Evolutionary conservation across 2,329 filamentous ascomycete genomes (phyloP).

Genomic region (Apiospora kogelbergensis): DNA sequence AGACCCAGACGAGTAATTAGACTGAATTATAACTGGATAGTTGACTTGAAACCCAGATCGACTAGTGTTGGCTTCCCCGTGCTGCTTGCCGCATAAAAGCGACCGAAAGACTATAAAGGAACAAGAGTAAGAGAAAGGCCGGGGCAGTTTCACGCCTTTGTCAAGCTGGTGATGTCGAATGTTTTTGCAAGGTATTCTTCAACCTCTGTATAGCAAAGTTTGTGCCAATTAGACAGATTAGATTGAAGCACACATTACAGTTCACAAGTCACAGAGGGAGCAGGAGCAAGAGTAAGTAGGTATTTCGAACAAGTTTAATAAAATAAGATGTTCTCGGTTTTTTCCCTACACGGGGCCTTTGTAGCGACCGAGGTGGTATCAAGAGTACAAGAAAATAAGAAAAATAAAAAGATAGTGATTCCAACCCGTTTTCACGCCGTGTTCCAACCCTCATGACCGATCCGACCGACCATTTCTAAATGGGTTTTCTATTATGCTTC

Average conservation of each 20-base stretch:
- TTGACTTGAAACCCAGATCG: too few species aligned
- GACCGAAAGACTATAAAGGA: too few species aligned
- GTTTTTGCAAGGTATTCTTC: neutral
- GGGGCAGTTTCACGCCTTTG: too few species aligned
- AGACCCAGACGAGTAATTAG: neutral
- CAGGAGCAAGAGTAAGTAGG: neutral
- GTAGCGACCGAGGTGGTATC: conserved; percentile 15
- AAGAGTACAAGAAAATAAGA: conserved; percentile 10
- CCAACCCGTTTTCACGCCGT: conserved; percentile 6
- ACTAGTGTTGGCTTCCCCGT: too few species aligned
- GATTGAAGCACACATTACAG: neutral
- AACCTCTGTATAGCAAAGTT: neutral
- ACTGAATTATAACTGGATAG: too few species aligned
- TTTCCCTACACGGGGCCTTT: neutral
- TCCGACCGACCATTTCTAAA: neutral
- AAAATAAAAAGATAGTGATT: conserved; percentile 11
- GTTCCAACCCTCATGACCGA: neutral
- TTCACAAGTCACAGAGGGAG: neutral
- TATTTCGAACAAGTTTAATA: neutral
- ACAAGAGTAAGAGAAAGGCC: too few species aligned
- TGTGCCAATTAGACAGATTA: too few species aligned
- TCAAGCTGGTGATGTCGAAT: too few species aligned
- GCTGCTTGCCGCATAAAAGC: too few species aligned
- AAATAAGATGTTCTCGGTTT: neutral
- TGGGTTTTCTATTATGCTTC: neutral